These are phyloP conservation scores for Lepraria neglecta DNA, from an alignment of 495 filamentous ascomycete species.

Conservation along the genomic window DNA sequence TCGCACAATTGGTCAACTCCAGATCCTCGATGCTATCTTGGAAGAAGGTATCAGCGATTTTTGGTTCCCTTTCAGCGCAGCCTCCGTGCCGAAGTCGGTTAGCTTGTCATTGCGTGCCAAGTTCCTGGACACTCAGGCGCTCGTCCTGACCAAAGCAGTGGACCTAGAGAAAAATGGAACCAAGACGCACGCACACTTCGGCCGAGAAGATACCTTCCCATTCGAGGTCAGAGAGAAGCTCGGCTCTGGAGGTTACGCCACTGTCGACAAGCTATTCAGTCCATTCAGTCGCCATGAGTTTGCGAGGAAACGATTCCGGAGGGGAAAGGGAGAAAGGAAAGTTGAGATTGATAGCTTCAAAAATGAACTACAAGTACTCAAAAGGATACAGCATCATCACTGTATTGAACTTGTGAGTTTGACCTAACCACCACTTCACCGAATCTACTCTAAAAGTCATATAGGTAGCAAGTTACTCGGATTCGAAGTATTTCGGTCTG, in stretches of 20 bases:
- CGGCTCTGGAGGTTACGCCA: conserved; percentile 18
- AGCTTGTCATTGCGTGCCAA: neutral
- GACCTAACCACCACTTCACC: neutral
- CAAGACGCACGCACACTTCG: conserved; percentile 20
- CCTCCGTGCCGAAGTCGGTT: conserved; percentile 11
- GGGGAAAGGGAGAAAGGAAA: conserved; percentile 12
- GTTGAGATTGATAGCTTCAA: conserved; percentile 12
- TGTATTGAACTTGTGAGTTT: conserved; percentile 19
- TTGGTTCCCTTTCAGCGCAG: conserved; percentile 22
- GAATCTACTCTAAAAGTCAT: neutral
- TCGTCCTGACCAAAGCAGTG: conserved; percentile 28
- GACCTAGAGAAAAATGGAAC: conserved; percentile 24
- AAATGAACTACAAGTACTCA: conserved; percentile 25
- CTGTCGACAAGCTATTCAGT: conserved; percentile 18
- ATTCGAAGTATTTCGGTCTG: conserved; percentile 30
- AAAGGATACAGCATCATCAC: conserved; percentile 21
- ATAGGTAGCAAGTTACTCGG: conserved; percentile 30
- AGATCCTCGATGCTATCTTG: conserved; percentile 21
- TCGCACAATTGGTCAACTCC: conserved; percentile 21
- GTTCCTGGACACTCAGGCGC: conserved; percentile 16
- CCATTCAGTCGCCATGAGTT: conserved; percentile 20
- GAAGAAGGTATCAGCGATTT: conserved; percentile 21
- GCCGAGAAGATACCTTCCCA: conserved; percentile 20
- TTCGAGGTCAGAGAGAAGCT: conserved; percentile 15
- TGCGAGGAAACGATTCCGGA: conserved; percentile 21